Evolutionary conservation across 805 yeast genomes (phyloP).

Genomic region (Yarrowia sp.): DNA sequence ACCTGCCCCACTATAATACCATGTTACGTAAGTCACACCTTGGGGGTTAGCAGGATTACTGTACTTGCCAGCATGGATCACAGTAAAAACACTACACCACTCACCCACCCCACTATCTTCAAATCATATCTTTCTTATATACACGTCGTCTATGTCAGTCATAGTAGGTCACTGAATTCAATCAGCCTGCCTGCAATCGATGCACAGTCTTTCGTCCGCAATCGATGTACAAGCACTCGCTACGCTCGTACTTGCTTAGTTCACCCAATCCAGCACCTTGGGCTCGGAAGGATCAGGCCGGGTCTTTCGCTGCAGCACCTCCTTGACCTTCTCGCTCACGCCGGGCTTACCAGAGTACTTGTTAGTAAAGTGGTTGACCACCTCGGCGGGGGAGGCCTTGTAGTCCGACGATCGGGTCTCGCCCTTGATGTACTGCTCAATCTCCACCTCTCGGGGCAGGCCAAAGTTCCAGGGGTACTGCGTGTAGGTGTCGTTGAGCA

Average conservation of each 20-base stretch:
- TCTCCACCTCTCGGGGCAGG: slow-evolving; percentile 73
- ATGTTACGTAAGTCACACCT: no score
- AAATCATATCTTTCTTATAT: slow-evolving; percentile 10
- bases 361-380: slow-evolving; percentile 62
- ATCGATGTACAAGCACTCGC: background rate
- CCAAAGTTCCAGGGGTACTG: slow-evolving; percentile 75
- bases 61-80: no score
- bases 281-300: slow-evolving; percentile 54
- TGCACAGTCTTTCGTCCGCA: no score
- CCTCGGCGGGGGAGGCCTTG: slow-evolving; percentile 73
- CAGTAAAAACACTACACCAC: no score
- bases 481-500: slow-evolving; percentile 53
- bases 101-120: no score
- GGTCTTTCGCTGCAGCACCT: slow-evolving; percentile 66
- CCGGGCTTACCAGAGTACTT: slow-evolving; percentile 62
- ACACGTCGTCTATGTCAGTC: slow-evolving; percentile 9
- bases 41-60: no score
- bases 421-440: slow-evolving; percentile 73
- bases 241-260: slow-evolving; percentile 6
- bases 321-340: slow-evolving; percentile 63
- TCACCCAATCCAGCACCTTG: slow-evolving; percentile 58
- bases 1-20: no score
- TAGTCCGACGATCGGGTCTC: slow-evolving; percentile 67
- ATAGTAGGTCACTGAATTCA: background rate
- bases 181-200: no score